Conservation (phyloP, 164 flowering plant genomes). For the Litsea cubeba region DNA sequence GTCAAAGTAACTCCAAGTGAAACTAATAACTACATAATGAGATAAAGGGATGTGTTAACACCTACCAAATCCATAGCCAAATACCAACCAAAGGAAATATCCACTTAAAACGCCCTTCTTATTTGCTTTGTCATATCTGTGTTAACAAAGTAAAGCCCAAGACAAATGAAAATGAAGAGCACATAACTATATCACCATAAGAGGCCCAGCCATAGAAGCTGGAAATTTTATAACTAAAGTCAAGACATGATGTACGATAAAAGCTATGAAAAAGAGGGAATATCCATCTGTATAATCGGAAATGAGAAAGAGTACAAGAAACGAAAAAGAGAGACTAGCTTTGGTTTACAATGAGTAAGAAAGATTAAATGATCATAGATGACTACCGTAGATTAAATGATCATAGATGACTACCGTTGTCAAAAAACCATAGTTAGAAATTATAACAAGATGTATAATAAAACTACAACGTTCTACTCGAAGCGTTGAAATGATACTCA, state of each 20-base stretch:
- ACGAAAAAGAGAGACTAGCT: too few species aligned
- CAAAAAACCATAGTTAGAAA: too few species aligned
- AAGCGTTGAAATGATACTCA: too few species aligned
- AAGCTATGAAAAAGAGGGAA: background rate
- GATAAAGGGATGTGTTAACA: slow-evolving; percentile 1
- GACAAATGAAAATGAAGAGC: background rate
- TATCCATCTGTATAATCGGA: too few species aligned
- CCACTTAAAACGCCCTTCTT: slow-evolving; percentile 58
- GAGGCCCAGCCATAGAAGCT: background rate
- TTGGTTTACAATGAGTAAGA: too few species aligned
- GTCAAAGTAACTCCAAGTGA: too few species aligned
- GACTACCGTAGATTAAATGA: too few species aligned
- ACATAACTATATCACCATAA: background rate
- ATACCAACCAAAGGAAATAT: slow-evolving; percentile 70
- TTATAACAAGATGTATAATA: too few species aligned
- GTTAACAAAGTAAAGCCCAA: slow-evolving; percentile 8
- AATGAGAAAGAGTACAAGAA: too few species aligned
- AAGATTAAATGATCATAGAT: too few species aligned
- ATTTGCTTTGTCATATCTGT: slow-evolving; percentile 75
- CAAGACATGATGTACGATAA: background rate
- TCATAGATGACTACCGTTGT: too few species aligned
- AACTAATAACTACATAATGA: background rate
- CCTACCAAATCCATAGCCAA: slow-evolving; percentile 91
- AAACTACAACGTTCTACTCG: too few species aligned
- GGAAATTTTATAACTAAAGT: background rate